phyloP scores from a whole-genome alignment of 23 red algal genomes.

The Gracilariopsis chorda region DNA sequence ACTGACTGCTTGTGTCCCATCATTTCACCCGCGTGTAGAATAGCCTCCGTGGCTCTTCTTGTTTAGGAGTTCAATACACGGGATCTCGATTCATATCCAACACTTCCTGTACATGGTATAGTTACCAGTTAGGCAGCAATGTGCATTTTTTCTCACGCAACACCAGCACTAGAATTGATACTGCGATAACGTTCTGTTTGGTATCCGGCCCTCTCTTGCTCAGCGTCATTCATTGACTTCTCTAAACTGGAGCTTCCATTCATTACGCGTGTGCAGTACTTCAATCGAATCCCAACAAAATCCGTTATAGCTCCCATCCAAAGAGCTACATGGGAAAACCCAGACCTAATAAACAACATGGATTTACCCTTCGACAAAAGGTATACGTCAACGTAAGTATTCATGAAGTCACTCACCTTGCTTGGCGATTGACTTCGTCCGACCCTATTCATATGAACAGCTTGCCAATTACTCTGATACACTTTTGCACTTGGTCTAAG shows the following conservation, averaged over 20 bases:
- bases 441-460: neutral
- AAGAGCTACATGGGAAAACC: constrained; percentile 34
- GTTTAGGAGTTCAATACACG: no score
- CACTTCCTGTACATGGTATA: no score
- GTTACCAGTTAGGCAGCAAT: no score
- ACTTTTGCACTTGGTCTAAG: neutral
- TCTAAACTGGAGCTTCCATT: neutral
- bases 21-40: no score
- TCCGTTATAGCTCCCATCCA: constrained; percentile 35
- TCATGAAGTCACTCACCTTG: neutral
- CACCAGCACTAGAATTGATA: no score
- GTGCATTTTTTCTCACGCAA: no score
- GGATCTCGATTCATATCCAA: no score
- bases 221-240: constrained; percentile 15
- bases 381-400: constrained; percentile 33
- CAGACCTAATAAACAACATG: constrained; percentile 21
- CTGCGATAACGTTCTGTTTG: neutral
- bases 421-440: neutral
- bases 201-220: neutral
- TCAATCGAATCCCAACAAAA: constrained; percentile 22
- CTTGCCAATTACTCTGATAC: neutral
- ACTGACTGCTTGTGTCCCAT: no score
- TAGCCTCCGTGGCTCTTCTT: no score
- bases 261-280: neutral
- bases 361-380: constrained; percentile 29